A percentile compares a stretch with the other conserved stretches of the same genome.
Conservation (phyloP, 768 basidiomycete genomes). For the Rhizopogon rudus region DNA sequence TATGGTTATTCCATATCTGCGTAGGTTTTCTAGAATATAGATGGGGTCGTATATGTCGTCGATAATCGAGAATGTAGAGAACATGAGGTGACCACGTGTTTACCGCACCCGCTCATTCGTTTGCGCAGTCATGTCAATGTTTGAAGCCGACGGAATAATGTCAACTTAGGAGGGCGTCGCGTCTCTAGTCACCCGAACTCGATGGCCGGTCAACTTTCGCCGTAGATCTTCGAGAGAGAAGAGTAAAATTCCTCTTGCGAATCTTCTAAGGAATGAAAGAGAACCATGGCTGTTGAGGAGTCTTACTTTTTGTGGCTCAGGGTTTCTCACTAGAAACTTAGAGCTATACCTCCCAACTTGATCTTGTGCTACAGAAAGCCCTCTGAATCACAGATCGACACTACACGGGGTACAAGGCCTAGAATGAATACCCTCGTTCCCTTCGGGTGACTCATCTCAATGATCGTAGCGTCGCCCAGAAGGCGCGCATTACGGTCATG, state of each 20-base stretch:
- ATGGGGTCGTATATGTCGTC: conserved; percentile 9
- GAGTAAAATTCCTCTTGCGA: background rate
- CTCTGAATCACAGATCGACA: background rate
- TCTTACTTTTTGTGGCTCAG: background rate
- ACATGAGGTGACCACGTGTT: conserved; percentile 1
- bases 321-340: background rate
- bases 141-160: no score
- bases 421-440: background rate
- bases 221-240: background rate
- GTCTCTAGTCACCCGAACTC: no score
- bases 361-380: background rate
- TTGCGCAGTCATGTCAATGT: background rate
- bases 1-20: conserved; percentile 35
- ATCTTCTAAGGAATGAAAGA: background rate
- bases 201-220: background rate
- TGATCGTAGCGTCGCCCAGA: background rate
- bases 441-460: background rate
- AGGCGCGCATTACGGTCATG: background rate
- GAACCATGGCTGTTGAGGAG: background rate
- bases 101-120: background rate
- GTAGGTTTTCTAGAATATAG: conserved; percentile 25
- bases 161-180: no score
- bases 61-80: background rate
- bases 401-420: background rate
- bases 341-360: background rate